Evolutionary conservation across 2,329 filamentous ascomycete species (phyloP), one percentile per base, ranked within the genome.

Genomic region (Didymella keratinophila): DNA sequence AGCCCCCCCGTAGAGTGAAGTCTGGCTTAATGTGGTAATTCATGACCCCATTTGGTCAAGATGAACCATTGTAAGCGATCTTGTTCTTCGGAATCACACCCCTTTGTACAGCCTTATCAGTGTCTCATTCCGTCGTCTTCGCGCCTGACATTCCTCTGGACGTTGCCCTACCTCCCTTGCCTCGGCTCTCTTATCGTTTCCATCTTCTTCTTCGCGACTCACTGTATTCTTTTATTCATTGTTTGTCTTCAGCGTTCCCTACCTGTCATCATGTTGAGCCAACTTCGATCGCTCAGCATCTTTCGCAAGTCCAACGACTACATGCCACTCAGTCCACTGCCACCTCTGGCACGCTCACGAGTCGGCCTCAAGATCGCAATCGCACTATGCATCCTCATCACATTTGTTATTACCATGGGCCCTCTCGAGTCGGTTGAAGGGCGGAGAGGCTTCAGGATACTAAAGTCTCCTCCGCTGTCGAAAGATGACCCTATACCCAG

Each of bases 401-500:
- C 45, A 4, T 27, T 59, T n/a, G 42, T 23, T 11, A n/a, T 51
- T 2, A 47, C 39, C 27, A 56, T 62, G 11, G 14, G 37, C 16
- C 49, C 52, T 12, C 34, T 59, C 11, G 42, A 48, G 14, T 41
- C 48, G 11, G 49, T 50, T 5, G 32, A 41, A 42, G 25, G 16
- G 48, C 36, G 20, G 16, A 54, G 52, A 18, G 32, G 32, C 6
- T 50, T 52, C 12, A 45, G 52, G 20, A 42, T 48, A 16, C 30
- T 59, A 2, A 48, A 39, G 36, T 39, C 18, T 11, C 36, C n/a
- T 32, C 30, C 43, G 3, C 1, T 49, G 16, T 39, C 34, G 20
- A 39, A 39, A 39, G 36, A 39, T 11, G 36, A 39, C 10, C 36
- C 36, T 8, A 68, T 66, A n/a, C 66, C 66, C 14, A 65, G 53